Evolutionary conservation across 164 flowering plant species (phyloP).

Genomic region (Vitis rupestris): DNA sequence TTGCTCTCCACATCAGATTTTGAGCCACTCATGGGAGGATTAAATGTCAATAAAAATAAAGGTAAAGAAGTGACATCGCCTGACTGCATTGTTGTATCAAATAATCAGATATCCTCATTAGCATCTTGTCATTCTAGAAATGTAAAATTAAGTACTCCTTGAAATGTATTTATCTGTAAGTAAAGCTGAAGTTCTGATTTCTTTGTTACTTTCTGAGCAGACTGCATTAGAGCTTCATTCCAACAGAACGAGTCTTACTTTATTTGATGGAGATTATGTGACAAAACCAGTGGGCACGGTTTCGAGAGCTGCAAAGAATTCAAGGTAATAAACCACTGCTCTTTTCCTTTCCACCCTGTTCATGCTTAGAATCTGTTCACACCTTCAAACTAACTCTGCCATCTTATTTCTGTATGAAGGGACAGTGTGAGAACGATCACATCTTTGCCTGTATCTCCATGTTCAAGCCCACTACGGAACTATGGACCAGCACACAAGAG

Average conservation of each 20-base stretch:
- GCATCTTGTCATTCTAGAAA: not conserved
- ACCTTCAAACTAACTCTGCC: not conserved
- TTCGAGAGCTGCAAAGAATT: slow-evolving; percentile 31
- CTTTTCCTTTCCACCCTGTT: not conserved
- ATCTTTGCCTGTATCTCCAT: slow-evolving; percentile 69
- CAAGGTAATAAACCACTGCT: slow-evolving; percentile 41
- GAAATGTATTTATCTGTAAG: not conserved
- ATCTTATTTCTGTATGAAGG: slow-evolving; percentile 20
- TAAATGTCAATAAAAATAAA: no score
- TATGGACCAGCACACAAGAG: slow-evolving; percentile 44
- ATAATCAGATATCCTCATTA: not conserved
- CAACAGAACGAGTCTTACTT: slow-evolving; percentile 21
- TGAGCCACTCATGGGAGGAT: no score
- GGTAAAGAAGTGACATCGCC: no score
- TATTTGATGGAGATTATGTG: slow-evolving; percentile 38
- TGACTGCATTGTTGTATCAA: not conserved
- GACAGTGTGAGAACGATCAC: slow-evolving; percentile 43
- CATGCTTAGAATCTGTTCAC: not conserved
- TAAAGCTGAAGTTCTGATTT: not conserved
- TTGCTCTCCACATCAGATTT: not conserved
- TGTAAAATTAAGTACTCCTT: not conserved
- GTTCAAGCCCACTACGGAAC: slow-evolving; percentile 60
- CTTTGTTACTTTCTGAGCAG: slow-evolving; percentile 30
- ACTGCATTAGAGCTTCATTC: slow-evolving; percentile 42
- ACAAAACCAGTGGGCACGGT: slow-evolving; percentile 18